phyloP scores from a whole-genome alignment of 345 rosid species.

The Trapa incisa region DNA sequence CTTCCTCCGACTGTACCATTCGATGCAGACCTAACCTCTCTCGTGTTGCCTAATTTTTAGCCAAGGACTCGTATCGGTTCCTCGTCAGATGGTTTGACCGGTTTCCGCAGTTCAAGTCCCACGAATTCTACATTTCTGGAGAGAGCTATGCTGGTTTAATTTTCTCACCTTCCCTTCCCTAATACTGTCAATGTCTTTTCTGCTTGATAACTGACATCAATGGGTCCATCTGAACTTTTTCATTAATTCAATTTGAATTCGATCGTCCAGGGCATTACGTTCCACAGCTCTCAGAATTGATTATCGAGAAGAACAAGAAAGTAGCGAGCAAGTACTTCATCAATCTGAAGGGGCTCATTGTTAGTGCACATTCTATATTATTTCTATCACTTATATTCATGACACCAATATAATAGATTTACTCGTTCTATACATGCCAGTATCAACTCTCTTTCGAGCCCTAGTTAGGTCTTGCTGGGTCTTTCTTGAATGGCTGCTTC shows the following conservation, averaged over 20 bases:
- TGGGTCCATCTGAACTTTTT: too few relatives aligned
- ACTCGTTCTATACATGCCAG: too few relatives aligned
- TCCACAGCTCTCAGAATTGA: constrained; percentile 67
- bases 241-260: background rate
- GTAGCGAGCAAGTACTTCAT: constrained; percentile 22
- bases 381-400: too few relatives aligned
- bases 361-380: constrained; percentile 3
- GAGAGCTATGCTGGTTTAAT: constrained; percentile 72
- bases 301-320: constrained; percentile 40
- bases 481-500: too few relatives aligned
- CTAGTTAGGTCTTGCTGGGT: background rate
- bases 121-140: constrained; percentile 56
- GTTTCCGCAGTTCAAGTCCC: constrained; percentile 51
- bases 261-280: constrained; percentile 51
- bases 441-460: too few relatives aligned
- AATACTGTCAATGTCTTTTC: background rate
- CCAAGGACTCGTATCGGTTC: constrained; percentile 47
- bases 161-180: too few relatives aligned
- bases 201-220: too few relatives aligned
- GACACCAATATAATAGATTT: too few relatives aligned
- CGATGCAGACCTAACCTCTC: background rate
- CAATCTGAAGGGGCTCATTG: constrained; percentile 75
- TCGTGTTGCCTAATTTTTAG: background rate
- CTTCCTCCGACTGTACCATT: background rate
- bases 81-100: constrained; percentile 53